phyloP scores from a whole-genome alignment of 179 eudicot species.

The Dionaea muscipula region DNA sequence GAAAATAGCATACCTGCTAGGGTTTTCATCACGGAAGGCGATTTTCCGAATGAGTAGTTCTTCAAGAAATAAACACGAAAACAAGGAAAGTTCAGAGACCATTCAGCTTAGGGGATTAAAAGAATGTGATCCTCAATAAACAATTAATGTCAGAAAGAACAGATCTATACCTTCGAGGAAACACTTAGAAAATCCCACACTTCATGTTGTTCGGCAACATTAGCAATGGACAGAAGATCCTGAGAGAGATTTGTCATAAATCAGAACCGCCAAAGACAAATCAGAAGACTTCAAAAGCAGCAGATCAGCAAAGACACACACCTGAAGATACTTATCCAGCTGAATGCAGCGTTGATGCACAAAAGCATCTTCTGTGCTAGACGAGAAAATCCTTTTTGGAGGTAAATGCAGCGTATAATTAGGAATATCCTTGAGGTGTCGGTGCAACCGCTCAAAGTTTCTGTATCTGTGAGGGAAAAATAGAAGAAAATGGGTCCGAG shows the following conservation, averaged over 20 bases:
- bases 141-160: not conserved
- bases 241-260: constrained; percentile 17
- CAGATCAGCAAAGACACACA: not conserved
- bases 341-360: constrained; percentile 97
- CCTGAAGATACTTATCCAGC: constrained; percentile 63
- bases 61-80: constrained; percentile 22
- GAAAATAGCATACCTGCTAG: constrained; percentile 58
- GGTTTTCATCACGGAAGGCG: constrained; percentile 81
- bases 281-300: not conserved
- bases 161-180: constrained; percentile 62
- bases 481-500: constrained; percentile 2
- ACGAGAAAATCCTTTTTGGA: constrained; percentile 96
- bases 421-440: constrained; percentile 93
- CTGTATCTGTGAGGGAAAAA: constrained; percentile 54
- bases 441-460: constrained; percentile 90
- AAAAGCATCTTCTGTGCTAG: constrained; percentile 96
- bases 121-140: constrained; percentile 1
- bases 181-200: constrained; percentile 94
- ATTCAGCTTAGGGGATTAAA: constrained; percentile 1
- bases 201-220: constrained; percentile 98
- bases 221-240: constrained; percentile 94
- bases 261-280: not conserved
- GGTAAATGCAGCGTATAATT: constrained; percentile 91
- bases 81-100: constrained; percentile 12
- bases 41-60: constrained; percentile 90